Conservation (phyloP, 2,329 filamentous ascomycete genomes). For the Teratosphaeria nubilosa region DNA sequence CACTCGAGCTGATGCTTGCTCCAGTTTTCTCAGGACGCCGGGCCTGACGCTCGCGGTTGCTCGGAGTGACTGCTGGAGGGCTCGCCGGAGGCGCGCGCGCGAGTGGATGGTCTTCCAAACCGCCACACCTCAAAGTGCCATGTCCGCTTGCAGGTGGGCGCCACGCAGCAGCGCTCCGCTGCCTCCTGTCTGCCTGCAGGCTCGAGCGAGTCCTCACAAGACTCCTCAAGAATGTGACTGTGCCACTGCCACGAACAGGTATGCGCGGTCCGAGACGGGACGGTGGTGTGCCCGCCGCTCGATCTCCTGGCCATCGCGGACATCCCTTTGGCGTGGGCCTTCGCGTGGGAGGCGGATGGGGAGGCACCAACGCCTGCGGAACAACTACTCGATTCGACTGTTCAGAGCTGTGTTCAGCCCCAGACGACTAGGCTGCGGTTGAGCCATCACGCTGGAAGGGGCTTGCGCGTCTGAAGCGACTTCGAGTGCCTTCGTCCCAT, state of each 20-base stretch:
- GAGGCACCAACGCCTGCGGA: constrained; percentile 9
- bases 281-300: background rate
- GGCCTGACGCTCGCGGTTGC: background rate
- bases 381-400: background rate
- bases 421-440: constrained; percentile 1
- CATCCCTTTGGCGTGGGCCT: constrained; percentile 18
- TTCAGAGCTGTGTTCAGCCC: background rate
- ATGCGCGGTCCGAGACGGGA: background rate
- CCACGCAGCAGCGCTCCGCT: constrained; percentile 10
- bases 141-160: constrained; percentile 24
- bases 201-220: background rate
- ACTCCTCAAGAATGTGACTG: background rate
- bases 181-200: background rate
- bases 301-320: constrained; percentile 18
- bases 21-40: background rate
- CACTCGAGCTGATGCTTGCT: background rate
- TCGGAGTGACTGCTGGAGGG: background rate
- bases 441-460: constrained; percentile 1
- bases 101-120: constrained; percentile 18
- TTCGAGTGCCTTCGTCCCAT: constrained; percentile 12
- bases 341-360: constrained; percentile 14
- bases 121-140: constrained; percentile 11
- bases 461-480: constrained; percentile 2
- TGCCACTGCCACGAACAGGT: background rate
- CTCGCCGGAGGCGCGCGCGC: constrained; percentile 2